Evolutionary conservation across 2,329 filamentous ascomycete genomes (phyloP).

Genomic region (Cladosporium colombiae): DNA sequence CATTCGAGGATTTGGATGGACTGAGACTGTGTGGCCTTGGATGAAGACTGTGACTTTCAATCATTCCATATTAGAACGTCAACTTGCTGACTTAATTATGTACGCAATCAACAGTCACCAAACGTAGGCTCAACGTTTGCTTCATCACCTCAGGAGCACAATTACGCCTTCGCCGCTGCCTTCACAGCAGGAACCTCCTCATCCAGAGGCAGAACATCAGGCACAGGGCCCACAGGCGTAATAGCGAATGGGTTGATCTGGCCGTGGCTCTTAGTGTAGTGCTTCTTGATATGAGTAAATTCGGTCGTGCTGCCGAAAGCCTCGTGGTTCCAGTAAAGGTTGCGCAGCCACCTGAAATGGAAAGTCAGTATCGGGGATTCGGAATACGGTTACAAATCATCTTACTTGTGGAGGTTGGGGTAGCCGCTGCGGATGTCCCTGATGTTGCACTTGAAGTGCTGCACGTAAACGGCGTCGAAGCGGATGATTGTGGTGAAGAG

Average conservation of each 20-base stretch:
- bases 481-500: conserved; percentile 62
- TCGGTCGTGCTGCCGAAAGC: conserved; percentile 83
- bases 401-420: conserved; percentile 66
- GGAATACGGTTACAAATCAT: fast-evolving
- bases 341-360: conserved; percentile 68
- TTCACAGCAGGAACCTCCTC: conserved; percentile 70
- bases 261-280: conserved; percentile 66
- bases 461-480: conserved; percentile 64
- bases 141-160: background rate
- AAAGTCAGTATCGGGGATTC: background rate
- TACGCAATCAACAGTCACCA: background rate
- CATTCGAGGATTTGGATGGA: background rate
- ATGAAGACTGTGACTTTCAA: background rate
- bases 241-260: conserved; percentile 70
- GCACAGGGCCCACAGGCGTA: conserved; percentile 80
- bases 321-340: conserved; percentile 78
- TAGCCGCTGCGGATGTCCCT: conserved; percentile 83
- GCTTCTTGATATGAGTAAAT: conserved; percentile 92
- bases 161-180: conserved; percentile 25
- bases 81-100: background rate
- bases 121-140: background rate
- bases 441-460: conserved; percentile 76
- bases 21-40: background rate
- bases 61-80: background rate
- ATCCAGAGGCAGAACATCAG: conserved; percentile 74